Conservation (phyloP, 805 yeast species). For the Candida ponderosae region DNA sequence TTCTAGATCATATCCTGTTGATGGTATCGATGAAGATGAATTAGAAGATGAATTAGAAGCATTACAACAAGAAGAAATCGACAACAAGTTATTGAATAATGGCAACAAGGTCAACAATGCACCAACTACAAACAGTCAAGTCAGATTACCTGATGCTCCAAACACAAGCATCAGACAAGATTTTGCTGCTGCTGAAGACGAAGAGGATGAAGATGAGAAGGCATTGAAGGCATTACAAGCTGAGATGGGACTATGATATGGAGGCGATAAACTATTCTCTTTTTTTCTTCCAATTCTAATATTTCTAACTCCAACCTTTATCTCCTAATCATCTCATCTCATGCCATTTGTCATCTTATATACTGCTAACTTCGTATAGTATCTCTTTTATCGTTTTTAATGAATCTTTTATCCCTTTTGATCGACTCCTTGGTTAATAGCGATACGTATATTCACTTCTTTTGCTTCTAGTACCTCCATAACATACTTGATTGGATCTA, state of each 20-base stretch:
- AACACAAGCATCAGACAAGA: constrained; percentile 21
- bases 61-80: constrained; percentile 74
- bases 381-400: too few species aligned
- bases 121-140: constrained; percentile 8
- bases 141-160: constrained; percentile 40
- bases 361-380: too few species aligned
- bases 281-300: too few species aligned
- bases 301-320: too few species aligned
- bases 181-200: constrained; percentile 27
- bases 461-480: too few species aligned
- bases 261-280: neutral
- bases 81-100: constrained; percentile 44
- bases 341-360: too few species aligned
- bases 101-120: constrained; percentile 16
- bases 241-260: constrained; percentile 71
- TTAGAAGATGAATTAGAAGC: constrained; percentile 89
- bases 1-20: constrained; percentile 84
- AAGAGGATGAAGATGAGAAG: constrained; percentile 76
- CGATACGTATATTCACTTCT: too few species aligned
- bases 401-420: too few species aligned
- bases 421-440: too few species aligned
- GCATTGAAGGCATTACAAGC: constrained; percentile 77
- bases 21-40: constrained; percentile 79
- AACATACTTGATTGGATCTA: too few species aligned
- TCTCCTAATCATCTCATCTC: too few species aligned